These are phyloP conservation scores for Tolypocladium endophyticum DNA, from an alignment of 2,329 filamentous ascomycete genomes.

Conservation along the genomic window DNA sequence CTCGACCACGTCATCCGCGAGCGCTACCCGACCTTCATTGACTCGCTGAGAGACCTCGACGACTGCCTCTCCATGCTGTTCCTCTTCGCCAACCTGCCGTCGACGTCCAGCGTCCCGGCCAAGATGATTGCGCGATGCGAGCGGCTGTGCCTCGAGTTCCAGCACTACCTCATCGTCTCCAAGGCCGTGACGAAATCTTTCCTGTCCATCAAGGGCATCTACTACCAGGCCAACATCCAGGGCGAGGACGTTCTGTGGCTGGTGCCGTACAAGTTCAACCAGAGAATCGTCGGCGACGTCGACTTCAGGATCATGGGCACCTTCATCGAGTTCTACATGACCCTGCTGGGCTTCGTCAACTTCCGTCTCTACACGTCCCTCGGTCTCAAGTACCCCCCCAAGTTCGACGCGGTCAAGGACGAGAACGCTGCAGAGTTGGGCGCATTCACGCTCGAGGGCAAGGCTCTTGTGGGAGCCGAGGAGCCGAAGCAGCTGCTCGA, in stretches of 20 bases:
- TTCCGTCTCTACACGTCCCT: conserved; percentile 86
- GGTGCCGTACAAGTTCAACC: conserved; percentile 96
- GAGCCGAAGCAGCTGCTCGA: conserved; percentile 44
- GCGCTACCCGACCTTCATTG: conserved; percentile 93
- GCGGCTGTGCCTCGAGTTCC: conserved; percentile 85
- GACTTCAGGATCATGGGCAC: conserved; percentile 99
- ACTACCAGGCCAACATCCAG: conserved; percentile 96
- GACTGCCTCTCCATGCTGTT: conserved; percentile 96
- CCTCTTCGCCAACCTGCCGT: conserved; percentile 92
- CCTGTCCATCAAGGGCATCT: conserved; percentile 97
- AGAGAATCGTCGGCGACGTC: conserved; percentile 84
- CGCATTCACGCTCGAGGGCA: conserved; percentile 80
- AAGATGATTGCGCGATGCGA: conserved; percentile 96
- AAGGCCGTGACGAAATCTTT: conserved; percentile 92
- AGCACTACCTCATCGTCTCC: conserved; percentile 92
- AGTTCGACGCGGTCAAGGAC: conserved; percentile 79
- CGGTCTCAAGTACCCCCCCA: conserved; percentile 90
- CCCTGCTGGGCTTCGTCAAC: conserved; percentile 89
- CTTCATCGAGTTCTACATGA: conserved; percentile 98
- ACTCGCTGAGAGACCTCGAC: conserved; percentile 88
- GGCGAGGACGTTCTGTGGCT: conserved; percentile 96
- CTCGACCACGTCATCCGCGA: conserved; percentile 97
- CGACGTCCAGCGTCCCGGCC: conserved; percentile 76
- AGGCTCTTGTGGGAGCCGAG: conserved; percentile 46
- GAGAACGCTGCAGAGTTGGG: conserved; percentile 82